Conservation (phyloP, 202 grass and related monocot genomes). For the Bolboschoenoplectus hybrid region DNA sequence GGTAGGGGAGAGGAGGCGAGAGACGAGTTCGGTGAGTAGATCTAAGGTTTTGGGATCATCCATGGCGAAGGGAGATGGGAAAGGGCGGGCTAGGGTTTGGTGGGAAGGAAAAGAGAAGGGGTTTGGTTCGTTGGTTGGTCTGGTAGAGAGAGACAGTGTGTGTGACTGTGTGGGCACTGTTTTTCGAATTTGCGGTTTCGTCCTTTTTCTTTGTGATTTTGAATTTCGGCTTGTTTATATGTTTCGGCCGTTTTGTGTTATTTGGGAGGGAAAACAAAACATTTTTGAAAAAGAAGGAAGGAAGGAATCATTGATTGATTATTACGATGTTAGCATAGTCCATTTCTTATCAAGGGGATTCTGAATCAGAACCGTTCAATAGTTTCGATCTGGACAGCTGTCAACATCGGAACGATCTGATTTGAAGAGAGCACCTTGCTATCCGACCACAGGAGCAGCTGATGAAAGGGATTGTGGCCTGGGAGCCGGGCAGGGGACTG, state of each 20-base stretch:
- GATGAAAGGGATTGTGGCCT: too few relatives aligned
- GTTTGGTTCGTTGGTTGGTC: background rate
- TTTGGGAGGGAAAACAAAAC: conserved; percentile 38
- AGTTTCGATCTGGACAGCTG: too few relatives aligned
- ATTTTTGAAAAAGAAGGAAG: background rate
- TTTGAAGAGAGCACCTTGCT: background rate
- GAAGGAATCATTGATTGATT: background rate
- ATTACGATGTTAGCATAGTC: too few relatives aligned
- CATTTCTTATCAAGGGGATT: too few relatives aligned
- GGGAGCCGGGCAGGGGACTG: too few relatives aligned
- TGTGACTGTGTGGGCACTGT: conserved; percentile 11
- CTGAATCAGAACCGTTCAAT: too few relatives aligned
- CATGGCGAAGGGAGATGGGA: conserved; percentile 40
- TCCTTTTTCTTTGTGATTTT: conserved; percentile 25
- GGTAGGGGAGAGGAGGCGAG: conserved; percentile 57
- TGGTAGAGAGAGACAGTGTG: background rate
- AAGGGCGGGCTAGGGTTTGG: conserved; percentile 31
- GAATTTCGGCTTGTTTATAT: background rate
- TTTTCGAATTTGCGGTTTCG: conserved; percentile 24
- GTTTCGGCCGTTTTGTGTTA: conserved; percentile 9
- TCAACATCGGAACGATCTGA: too few relatives aligned
- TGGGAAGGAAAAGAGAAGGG: background rate
- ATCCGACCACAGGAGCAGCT: too few relatives aligned
- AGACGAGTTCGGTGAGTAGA: conserved; percentile 84
- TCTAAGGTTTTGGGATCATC: conserved; percentile 80